Evolutionary conservation across 768 basidiomycete genomes (phyloP).

Genomic region (Hygrophorus russula): DNA sequence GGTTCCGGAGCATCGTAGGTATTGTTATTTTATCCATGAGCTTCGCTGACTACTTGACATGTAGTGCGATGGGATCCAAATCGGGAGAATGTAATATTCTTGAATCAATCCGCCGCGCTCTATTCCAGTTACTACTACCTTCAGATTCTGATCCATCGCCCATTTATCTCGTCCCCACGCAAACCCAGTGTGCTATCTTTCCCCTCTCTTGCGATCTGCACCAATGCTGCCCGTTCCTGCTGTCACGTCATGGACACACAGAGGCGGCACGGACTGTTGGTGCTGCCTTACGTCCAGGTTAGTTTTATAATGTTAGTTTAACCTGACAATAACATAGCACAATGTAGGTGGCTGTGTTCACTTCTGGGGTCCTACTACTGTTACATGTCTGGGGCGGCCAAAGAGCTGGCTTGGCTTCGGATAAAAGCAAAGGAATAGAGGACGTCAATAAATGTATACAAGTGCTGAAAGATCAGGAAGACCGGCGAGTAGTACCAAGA

Average conservation of each 20-base stretch:
- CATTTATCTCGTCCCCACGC: conserved; percentile 56
- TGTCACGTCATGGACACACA: conserved; percentile 64
- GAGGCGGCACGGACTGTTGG: conserved; percentile 20
- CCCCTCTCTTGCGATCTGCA: conserved; percentile 66
- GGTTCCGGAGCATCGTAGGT: conserved; percentile 48
- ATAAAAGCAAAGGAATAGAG: conserved; percentile 40
- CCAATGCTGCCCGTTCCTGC: conserved; percentile 75
- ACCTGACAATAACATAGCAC: neutral
- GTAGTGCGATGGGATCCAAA: conserved; percentile 44
- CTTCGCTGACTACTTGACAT: neutral
- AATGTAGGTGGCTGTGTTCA: conserved; percentile 23
- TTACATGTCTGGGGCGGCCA: conserved; percentile 58
- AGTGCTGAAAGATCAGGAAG: conserved; percentile 30
- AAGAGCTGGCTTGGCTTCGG: conserved; percentile 30
- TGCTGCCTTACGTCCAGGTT: conserved; percentile 27
- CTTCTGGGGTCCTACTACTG: conserved; percentile 43
- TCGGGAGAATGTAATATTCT: conserved; percentile 28
- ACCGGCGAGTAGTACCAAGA: conserved; percentile 17
- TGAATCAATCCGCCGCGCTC: conserved; percentile 54
- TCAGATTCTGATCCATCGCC: conserved; percentile 68
- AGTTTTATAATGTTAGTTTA: neutral
- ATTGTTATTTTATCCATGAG: neutral
- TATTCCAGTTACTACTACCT: conserved; percentile 40
- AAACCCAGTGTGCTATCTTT: conserved; percentile 37
- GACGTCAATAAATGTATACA: conserved; percentile 52